Evolutionary conservation across 1,284 basidiomycete genomes (phyloP).

Genomic region (Wallemia hederae): DNA sequence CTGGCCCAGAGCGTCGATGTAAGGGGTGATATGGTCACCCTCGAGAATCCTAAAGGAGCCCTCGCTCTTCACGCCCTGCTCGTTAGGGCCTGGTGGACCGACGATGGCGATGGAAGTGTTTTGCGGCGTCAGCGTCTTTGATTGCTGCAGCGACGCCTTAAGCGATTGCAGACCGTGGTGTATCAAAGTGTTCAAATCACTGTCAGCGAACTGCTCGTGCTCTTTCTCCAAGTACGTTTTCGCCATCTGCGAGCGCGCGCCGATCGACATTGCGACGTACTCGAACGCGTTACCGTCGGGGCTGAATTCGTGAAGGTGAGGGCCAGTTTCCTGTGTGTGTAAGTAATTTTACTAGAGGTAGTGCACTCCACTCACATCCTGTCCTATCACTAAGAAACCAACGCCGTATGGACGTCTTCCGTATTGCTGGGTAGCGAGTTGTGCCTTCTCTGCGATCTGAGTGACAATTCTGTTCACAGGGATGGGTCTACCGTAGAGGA

Average conservation of each 20-base stretch:
- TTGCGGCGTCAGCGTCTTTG: conserved; percentile 66
- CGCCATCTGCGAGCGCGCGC: conserved; percentile 83
- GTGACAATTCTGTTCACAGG: conserved; percentile 80
- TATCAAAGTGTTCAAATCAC: conserved; percentile 63
- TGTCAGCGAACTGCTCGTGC: conserved; percentile 54
- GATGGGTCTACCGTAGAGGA: conserved; percentile 80
- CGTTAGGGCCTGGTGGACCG: conserved; percentile 32
- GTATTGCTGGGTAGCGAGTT: conserved; percentile 96
- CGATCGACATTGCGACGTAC: conserved; percentile 95
- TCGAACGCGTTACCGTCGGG: conserved; percentile 93
- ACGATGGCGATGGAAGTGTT: conserved; percentile 86
- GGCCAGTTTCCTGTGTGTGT: conserved; percentile 35
- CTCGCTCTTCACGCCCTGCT: conserved; percentile 16
- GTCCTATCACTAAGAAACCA: conserved; percentile 87
- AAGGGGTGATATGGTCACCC: conserved; percentile 18
- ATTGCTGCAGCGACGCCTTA: conserved; percentile 82
- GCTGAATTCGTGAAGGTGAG: conserved; percentile 93
- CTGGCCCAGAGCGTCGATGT: conserved; percentile 8
- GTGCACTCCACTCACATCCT: conserved; percentile 27
- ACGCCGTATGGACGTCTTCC: conserved; percentile 93
- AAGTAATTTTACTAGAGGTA: conserved; percentile 2
- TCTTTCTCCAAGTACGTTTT: conserved; percentile 96
- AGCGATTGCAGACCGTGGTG: conserved; percentile 73
- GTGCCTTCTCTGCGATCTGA: conserved; percentile 87
- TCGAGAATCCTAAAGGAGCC: conserved; percentile 51